Evolutionary conservation across 164 flowering plant genomes (phyloP), one percentile per base, ranked within the genome.

Genomic region (Chimonanthus salicifolius): DNA sequence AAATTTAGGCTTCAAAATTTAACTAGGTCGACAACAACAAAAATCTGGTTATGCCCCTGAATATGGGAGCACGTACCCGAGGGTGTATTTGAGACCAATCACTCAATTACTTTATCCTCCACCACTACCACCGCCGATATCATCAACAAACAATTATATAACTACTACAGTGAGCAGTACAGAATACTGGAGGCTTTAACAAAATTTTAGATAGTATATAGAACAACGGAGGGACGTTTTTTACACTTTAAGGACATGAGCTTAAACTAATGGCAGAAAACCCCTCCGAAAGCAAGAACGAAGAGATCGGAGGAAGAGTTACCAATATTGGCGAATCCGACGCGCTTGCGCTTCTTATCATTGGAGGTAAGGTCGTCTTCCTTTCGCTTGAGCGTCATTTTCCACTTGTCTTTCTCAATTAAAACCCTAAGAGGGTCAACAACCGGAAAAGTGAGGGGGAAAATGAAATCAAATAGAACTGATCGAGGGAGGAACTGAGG

Each of bases 331-430:
- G 66, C 45, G 45, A 63, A 63, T 4, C 21, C 66, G 44, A 63
- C 66, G 18, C 66, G 44, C 66, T 63, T 63, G 66, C 66, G 66
- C 66, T 63, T 63, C 43, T 21, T 63, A 18, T 18, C 5, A 63
- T 63, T 33, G 6, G 66, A 63, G 11, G 66, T 18, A 33, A 63
- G 4, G 44, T 63, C 66, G 45, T 6, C 0, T 3, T 4, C 66
- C 21, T 63, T 63, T 18, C 11, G 66, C 66, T 15, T 63, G 44
- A 63, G 66, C 45, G 44, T 7, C 66, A 63, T 63, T 18, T 62
- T 62, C 33, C 7, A 7, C n/a, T 62, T 16, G n/a, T 16, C 7
- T 62, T 2, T 18, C 44, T 33, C 33, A 33, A 33, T 54, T 13
- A 54, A 54, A 54, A 54, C 60, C 60, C n/a, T 13, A 54, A 0